A percentile compares a stretch with the other conserved stretches of the same genome.
phyloP scores from a whole-genome alignment of 1,139 yeast genomes.

The Saccharomycopsis phalli region DNA sequence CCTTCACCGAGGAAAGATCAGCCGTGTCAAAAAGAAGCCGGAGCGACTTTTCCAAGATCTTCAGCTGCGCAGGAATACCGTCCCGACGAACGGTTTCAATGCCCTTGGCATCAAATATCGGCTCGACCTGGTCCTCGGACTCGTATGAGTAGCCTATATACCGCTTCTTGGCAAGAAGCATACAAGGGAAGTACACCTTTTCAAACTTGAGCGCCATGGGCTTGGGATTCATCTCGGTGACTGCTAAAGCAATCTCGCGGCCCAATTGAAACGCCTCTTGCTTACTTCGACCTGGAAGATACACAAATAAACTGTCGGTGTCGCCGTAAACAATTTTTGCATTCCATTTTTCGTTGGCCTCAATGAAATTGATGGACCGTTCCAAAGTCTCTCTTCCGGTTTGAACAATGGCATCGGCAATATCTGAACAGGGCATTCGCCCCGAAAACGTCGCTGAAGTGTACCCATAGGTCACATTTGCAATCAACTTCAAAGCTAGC shows the following conservation, averaged over 20 bases:
- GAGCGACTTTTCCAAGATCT: constrained; percentile 64
- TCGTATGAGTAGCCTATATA: constrained; percentile 85
- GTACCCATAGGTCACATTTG: constrained; percentile 94
- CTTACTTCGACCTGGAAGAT: constrained; percentile 73
- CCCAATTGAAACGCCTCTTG: constrained; percentile 76
- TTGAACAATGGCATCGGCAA: constrained; percentile 90
- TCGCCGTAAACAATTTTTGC: constrained; percentile 96
- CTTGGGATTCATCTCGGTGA: constrained; percentile 65
- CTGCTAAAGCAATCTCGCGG: constrained; percentile 49
- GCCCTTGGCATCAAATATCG: constrained; percentile 90
- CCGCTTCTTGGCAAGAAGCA: constrained; percentile 75
- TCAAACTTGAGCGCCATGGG: constrained; percentile 84
- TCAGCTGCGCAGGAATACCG: constrained; percentile 88
- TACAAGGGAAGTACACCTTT: constrained; percentile 83
- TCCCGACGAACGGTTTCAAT: constrained; percentile 91
- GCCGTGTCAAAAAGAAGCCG: constrained; percentile 61
- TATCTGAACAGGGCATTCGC: constrained; percentile 92
- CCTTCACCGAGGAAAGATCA: constrained; percentile 63
- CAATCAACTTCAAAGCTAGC: constrained; percentile 77
- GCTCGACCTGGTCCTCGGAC: constrained; percentile 39
- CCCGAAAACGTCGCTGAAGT: constrained; percentile 94
- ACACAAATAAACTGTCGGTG: constrained; percentile 87
- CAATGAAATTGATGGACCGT: constrained; percentile 62
- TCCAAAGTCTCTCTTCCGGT: constrained; percentile 81
- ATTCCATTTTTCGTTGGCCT: constrained; percentile 52